Base-by-base conservation (phyloP, 257 asterid genomes). In the Parsonsia alboflavescens region DNA sequence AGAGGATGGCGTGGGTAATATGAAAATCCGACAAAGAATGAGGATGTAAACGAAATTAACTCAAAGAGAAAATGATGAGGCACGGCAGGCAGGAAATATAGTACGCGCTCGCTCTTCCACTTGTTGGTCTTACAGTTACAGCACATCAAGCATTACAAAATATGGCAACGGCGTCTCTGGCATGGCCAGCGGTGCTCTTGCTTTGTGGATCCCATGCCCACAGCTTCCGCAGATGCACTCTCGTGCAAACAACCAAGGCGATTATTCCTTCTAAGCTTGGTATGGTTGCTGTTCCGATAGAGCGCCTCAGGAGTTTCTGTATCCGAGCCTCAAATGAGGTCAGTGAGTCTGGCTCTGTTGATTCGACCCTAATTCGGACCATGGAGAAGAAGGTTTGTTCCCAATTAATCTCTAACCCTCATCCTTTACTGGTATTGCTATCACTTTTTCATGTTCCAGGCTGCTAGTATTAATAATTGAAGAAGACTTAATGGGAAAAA, bases 381-480 rank as follows among this genome's bases (percentile, higher is more conserved):
- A 93, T 93, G 98, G 86, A 89, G 85, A 91, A 82, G 78, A 93
- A 93, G 98, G 98, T 93, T 52, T 17, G 69, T 15, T 16, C 26
- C 10, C 36, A 39, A n/a, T 8, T 19, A 59, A 13, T 61, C 68
- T 62, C 21, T 0, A 30, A 12, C 10, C 33, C 6, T 6, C 2
- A 10, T 63, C 68, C 16, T 36, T 30, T 62, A 61, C 22, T 58
- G 36, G 28, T 58, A 26, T 58, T 24, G 24, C 26, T 13, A 48
- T 48, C 52, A 0, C 52, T 48, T 48, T 48, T 17, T 48, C 52
- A 48, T 48, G 16, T 13, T 11, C 52, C 11, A 10, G 0, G 13
- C 52, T 48, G 4, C 52, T 48, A 13, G 1, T 9, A 12, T 48
- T 1, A 12, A 1, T 48, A 45, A 8, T 48, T 2, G 52, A 13